Evolutionary conservation across 805 yeast species (phyloP), one percentile per base, ranked within the genome.

Genomic region (Wickerhamiella dianesei): DNA sequence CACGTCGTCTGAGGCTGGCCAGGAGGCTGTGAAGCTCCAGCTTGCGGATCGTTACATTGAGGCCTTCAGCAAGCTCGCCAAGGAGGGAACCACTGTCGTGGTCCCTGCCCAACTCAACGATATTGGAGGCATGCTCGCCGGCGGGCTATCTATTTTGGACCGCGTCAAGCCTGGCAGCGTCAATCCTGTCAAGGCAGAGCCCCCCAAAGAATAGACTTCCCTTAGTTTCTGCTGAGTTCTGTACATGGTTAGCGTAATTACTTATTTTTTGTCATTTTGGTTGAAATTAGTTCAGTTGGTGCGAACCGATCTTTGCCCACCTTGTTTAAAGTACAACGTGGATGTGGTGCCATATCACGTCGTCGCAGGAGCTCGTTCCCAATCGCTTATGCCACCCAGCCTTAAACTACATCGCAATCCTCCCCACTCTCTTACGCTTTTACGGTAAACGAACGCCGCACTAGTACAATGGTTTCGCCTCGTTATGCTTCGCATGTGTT

Each of bases 41-140:
- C 78, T 84, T 40, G 94, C 95, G 14, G 88, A 82, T 59, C 82
- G 80, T 59, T 84, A 84, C 61, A 82, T 84, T 50, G 82, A 78
- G 46, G 84, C 89, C 29, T 84, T 85, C 60, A 80, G 82, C 43
- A 79, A 83, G 56, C 69, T 84, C 56, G 94, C 94, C 21, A 83
- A 84, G 67, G 89, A 82, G 62, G 66, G 80, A 29, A 84, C 82
- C 58, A 81, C 92, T 0, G 72, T 85, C 16, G 79, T 84, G 35
- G 71, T 84, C 21, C 95, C 95, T 14, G 73, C 86, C 9, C 80
- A 79, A 47, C 64, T 84, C 60, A 80, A 82, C 52, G 87, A 84
- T 57, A 66, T 84, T 61, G 79, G 88, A 43, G 70, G 77, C 21
- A 72, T 80, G 68, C 79, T 84, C 64, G 84, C 87, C 32, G 71